Base-by-base conservation (phyloP, 1,284 basidiomycete genomes). In the Moniliella sp. region DNA sequence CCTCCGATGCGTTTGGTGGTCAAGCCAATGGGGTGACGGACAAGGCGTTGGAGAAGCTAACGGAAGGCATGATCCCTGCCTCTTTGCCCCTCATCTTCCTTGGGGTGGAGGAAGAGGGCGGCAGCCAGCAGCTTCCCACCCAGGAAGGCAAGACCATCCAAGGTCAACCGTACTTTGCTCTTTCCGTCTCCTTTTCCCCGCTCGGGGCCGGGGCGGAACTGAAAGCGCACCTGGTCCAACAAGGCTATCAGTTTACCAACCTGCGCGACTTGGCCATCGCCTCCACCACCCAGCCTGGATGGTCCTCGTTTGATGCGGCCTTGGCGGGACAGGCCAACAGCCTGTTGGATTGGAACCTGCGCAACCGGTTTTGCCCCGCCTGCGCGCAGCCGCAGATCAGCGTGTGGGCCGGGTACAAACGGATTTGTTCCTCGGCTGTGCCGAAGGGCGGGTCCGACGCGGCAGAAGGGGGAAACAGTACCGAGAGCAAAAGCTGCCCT, bases 361-460 rank as follows among this genome's bases (percentile, higher is more conserved):
- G 53, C 1, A 38, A 45, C 25, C 26, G 27, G 75, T 91, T 78
- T 63, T 97, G 88, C 56, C 70, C 84, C 1, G 75, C 71, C 0
- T 94, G 88, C 59, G 81, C 84, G 1, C 71, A 75, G 0, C 69
- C 68, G 3, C 73, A 76, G 1, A 80, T 83, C 56, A 78, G 80
- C 1, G 68, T 82, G 42, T 94, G 86, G 84, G 82, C 74, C 3
- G 88, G 88, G 0, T 94, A 84, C 82, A 97, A 97, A 63, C 64
- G 84, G 3, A 69, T 70, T 4, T 97, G 88, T 28, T 27, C 34
- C 15, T 32, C 12, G 14, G 11, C 31, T 10, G 25, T 25, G 21
- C 9, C n/a, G n/a, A n/a, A n/a, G n/a, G n/a, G n/a, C n/a, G n/a
- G n/a, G n/a, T n/a, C n/a, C n/a, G n/a, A n/a, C n/a, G n/a, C n/a